Evolutionary conservation across 2,329 filamentous ascomycete species (phyloP).

Genomic region (Blumeria graminis): DNA sequence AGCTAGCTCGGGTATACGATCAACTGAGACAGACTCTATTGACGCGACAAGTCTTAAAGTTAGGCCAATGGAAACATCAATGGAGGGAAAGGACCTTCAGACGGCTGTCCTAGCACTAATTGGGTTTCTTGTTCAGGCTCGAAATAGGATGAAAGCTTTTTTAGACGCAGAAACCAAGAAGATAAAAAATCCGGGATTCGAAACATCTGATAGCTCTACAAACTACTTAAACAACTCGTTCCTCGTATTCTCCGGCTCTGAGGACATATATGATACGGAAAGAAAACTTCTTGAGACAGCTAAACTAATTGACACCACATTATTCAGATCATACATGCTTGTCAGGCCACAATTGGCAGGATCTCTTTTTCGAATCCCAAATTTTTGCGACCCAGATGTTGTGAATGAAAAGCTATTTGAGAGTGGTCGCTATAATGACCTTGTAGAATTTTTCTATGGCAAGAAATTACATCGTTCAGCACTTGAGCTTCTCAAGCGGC

Average conservation of each 20-base stretch:
- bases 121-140: constrained; percentile 69
- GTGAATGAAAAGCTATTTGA: constrained; percentile 84
- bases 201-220: constrained; percentile 4
- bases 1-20: constrained; percentile 18
- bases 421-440: constrained; percentile 67
- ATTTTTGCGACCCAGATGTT: constrained; percentile 89
- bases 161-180: constrained; percentile 38
- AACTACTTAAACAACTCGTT: constrained; percentile 24
- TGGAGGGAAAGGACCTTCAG: constrained; percentile 64
- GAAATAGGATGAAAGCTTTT: constrained; percentile 36
- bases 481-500: constrained; percentile 56
- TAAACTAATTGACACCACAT: constrained; percentile 69
- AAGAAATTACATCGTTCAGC: constrained; percentile 83
- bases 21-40: constrained; percentile 25
- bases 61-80: constrained; percentile 25
- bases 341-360: constrained; percentile 64
- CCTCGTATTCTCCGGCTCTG: constrained; percentile 20
- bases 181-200: constrained; percentile 23
- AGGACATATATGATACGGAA: constrained; percentile 33
- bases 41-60: constrained; percentile 30
- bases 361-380: constrained; percentile 80
- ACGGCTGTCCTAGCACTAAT: constrained; percentile 63
- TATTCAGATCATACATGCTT: constrained; percentile 92
- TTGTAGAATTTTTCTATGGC: constrained; percentile 94
- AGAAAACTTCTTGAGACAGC: constrained; percentile 53